Base-by-base conservation (phyloP, 2,329 filamentous ascomycete genomes). In the Clonostachys rosea region DNA sequence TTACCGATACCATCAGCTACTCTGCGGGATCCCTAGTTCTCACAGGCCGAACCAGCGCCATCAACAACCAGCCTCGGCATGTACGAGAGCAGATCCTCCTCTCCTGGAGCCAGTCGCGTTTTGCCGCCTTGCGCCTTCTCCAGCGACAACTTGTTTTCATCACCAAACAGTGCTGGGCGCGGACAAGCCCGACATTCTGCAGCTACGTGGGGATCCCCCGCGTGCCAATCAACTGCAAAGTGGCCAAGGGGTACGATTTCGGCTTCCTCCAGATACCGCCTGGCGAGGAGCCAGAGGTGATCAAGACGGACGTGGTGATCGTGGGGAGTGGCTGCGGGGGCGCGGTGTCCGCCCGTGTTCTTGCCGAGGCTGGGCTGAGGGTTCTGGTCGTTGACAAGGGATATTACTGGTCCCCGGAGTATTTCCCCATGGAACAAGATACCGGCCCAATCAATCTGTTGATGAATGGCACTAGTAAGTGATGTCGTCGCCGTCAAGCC, bases 241-340 rank as follows among this genome's bases (percentile, higher is more conserved):
- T 39, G 18, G 10, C 17, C 13, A 13, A 17, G 10, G 36, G 44
- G 7, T 20, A 30, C 35, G 44, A 45, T 24, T 45, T 40, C 30
- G 62, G 70, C 1, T 85, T 86, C 55, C 57, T 83, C 43, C 78
- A 84, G 54, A 71, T 83, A 54, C 62, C 57, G 7, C 44, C 44
- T 5, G 47, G 46, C 5, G 54, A 53, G 5, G 54, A 50, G 12
- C 71, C 80, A 0, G 80, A 80, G 49, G 71, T 73, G 2, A 65
- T 92, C 34, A 81, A 89, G 42, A 83, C 85, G 1, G 89, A 94
- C 61, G 79, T 92, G 0, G 79, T 92, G 16, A 81, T 94, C 48
- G 75, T 94, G 14, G 89, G 89, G 1, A 89, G 85, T 41, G 89
- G 89, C 18, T 92, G 87, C 58, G 89, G 89, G 52, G 88, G 86